Evolutionary conservation across 140 eudicot genomes (phyloP), one percentile per base, ranked within the genome.

Genomic region (Oenanthe javanica): DNA sequence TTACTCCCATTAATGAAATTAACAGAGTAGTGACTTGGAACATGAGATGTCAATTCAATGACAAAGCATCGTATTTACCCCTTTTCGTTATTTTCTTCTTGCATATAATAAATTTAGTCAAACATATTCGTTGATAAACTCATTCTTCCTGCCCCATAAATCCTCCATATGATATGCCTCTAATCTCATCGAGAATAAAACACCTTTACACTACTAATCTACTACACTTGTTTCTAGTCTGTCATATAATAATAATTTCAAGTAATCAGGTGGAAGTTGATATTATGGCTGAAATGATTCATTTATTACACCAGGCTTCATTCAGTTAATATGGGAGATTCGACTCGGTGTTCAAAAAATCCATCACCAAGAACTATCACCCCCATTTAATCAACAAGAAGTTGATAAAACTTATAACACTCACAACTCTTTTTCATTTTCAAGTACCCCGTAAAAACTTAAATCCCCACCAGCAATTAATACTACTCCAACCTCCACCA

Each of bases 251-350:
- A 57, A 19, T 19, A 18, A 10, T 6, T 57, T 59, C 13, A 21
- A 11, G 31, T 6, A 8, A 66, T 27, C 73, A 25, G 72, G 42
- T 66, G 10, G 46, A 27, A 48, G 49, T 21, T 9, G 18, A 15
- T 2, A 16, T 46, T 47, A 86, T 86, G 89, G 82, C 82, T 11
- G 70, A 64, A 96, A 90, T 54, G 92, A 90, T 59, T 92, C 90
- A 13, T 92, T 90, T 77, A 85, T 67, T 80, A 75, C 86, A 59
- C 93, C 93, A 23, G 97, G 96, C 66, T 50, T 90, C 0, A 72
- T 92, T 46, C 97, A 96, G 48, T 92, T 92, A 86, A 83, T 86
- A 50, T 92, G 97, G 97, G 97, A 92, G 92, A 87, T 90, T 81
- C 89, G 90, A 55, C 97, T 96, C 67, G 97, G 97, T 19, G 96